Evolutionary conservation across 176 grass and related monocot genomes (phyloP).

Genomic region (Triticum urartu): DNA sequence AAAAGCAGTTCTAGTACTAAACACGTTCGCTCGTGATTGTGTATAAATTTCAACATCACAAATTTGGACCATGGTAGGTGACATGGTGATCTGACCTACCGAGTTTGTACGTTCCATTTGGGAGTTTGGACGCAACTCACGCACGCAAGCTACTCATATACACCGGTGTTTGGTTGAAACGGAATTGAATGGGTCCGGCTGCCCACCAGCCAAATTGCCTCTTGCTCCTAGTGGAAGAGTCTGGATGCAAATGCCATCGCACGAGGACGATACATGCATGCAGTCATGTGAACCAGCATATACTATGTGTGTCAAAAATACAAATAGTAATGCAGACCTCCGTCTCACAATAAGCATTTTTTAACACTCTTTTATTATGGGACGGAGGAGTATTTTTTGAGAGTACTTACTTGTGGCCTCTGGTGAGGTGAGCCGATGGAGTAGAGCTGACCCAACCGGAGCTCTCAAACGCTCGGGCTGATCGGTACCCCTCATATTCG

Average conservation of each 20-base stretch:
- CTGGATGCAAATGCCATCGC: neutral
- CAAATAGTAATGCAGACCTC: no score
- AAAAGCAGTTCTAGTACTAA: neutral
- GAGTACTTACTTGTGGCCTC: no score
- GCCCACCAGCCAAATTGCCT: conserved; percentile 4
- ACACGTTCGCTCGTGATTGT: neutral
- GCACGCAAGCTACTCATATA: no score
- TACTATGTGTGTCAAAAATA: no score
- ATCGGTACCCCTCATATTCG: no score
- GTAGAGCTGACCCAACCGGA: no score
- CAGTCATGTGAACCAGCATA: no score
- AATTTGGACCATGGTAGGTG: neutral
- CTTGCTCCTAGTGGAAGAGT: neutral
- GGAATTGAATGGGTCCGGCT: conserved; percentile 1
- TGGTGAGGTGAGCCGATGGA: no score
- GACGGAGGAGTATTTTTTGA: no score
- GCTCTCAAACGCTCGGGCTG: no score
- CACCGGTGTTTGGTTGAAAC: neutral
- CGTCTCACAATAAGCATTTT: no score
- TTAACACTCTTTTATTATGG: no score
- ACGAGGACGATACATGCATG: neutral
- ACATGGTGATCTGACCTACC: neutral
- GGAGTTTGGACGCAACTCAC: neutral
- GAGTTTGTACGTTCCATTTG: neutral
- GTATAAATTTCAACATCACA: neutral